These are phyloP conservation scores for Cercospora sp. DNA, from an alignment of 2,329 filamentous ascomycete species.

Conservation along the genomic window DNA sequence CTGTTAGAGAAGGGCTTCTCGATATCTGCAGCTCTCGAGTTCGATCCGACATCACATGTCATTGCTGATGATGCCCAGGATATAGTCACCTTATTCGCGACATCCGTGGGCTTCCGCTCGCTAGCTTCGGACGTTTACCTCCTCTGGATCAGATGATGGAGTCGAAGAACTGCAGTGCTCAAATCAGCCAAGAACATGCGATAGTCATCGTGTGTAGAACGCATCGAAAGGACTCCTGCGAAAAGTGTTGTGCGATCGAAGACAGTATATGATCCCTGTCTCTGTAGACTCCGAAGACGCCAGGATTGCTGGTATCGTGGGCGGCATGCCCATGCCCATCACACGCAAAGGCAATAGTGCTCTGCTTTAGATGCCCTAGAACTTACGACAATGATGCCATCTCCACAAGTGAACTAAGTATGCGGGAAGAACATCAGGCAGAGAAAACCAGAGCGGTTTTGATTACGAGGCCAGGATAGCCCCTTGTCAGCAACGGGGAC, in stretches of 20 bases:
- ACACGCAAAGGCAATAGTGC: background rate
- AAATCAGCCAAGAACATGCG: constrained; percentile 15
- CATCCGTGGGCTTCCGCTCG: constrained; percentile 14
- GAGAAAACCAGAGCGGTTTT: background rate
- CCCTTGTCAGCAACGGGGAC: background rate
- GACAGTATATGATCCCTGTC: background rate
- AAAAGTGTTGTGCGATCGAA: background rate
- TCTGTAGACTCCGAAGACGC: background rate
- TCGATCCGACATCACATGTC: constrained; percentile 11
- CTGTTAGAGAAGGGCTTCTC: constrained; percentile 9
- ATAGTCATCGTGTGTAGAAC: constrained; percentile 14
- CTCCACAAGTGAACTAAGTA: background rate
- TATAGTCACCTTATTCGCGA: constrained; percentile 15
- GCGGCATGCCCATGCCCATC: background rate
- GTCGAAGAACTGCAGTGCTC: constrained; percentile 8
- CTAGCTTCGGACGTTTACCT: constrained; percentile 10
- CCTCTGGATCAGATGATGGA: constrained; percentile 9
- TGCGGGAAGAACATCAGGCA: background rate
- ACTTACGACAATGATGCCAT: background rate
- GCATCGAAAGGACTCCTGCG: background rate
- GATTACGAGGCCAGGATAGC: background rate
- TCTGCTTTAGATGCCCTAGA: background rate
- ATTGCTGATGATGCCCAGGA: constrained; percentile 18
- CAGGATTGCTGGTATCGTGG: background rate
- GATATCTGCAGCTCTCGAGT: constrained; percentile 15